Percentiles rank a stretch among this genome's conserved stretches.
Conservation (phyloP, 2,329 filamentous ascomycete genomes). For the Hirsutella rhossiliensis region DNA sequence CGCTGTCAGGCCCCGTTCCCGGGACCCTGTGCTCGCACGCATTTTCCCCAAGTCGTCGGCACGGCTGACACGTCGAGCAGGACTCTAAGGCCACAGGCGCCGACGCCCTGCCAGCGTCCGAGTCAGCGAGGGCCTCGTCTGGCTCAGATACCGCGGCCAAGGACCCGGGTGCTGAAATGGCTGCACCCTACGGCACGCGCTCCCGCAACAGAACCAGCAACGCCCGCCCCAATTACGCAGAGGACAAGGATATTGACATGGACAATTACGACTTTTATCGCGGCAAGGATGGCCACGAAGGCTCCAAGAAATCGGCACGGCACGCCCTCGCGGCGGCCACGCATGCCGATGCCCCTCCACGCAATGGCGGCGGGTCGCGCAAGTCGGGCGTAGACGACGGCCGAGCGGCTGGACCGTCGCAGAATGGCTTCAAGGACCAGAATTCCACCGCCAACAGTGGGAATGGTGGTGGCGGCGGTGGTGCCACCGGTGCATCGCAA, state of each 20-base stretch:
- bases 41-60: not conserved
- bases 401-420: slow-evolving; percentile 18
- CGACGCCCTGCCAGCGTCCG: slow-evolving; percentile 19
- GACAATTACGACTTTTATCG: slow-evolving; percentile 64
- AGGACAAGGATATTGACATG: slow-evolving; percentile 81
- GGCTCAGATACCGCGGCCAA: slow-evolving; percentile 34
- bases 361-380: slow-evolving; percentile 24
- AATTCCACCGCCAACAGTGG: slow-evolving; percentile 4
- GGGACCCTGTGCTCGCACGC: slow-evolving; percentile 4
- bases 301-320: slow-evolving; percentile 41
- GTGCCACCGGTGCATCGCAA: slow-evolving; percentile 14
- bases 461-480: not conserved
- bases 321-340: slow-evolving; percentile 25
- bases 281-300: slow-evolving; percentile 41
- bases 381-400: slow-evolving; percentile 28
- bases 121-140: slow-evolving; percentile 35
- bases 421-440: slow-evolving; percentile 26
- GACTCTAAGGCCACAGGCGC: slow-evolving; percentile 21
- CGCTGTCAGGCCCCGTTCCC: not conserved
- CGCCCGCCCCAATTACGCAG: slow-evolving; percentile 85
- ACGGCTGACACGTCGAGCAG: slow-evolving; percentile 13
- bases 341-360: slow-evolving; percentile 21
- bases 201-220: slow-evolving; percentile 78
- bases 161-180: slow-evolving; percentile 36
- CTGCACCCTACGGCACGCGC: slow-evolving; percentile 78